Conservation (phyloP, 345 rosid species). For the Gossypium ekmanianum region DNA sequence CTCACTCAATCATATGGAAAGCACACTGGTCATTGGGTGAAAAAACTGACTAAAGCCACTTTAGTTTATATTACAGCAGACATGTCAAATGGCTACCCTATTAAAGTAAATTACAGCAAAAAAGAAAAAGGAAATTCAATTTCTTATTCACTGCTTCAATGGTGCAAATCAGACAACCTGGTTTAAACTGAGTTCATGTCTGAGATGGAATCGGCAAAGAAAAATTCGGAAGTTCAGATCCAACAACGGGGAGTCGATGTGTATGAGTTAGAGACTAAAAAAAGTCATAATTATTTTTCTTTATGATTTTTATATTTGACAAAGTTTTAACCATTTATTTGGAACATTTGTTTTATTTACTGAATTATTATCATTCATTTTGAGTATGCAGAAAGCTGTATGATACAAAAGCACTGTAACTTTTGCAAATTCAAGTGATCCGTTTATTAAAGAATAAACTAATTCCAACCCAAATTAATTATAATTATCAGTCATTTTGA, state of each 20-base stretch:
- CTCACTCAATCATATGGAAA: conserved; percentile 69
- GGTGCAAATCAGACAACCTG: not conserved
- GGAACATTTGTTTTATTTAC: not conserved
- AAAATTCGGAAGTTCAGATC: not conserved
- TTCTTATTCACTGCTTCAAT: not conserved
- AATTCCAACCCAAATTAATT: not conserved
- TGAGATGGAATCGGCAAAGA: not conserved
- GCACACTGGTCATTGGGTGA: conserved; percentile 62
- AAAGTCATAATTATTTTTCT: not conserved
- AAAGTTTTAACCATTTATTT: not conserved
- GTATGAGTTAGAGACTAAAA: not conserved
- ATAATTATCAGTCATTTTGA: not conserved
- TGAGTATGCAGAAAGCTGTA: not conserved
- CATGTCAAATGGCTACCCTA: not conserved
- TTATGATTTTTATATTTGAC: not conserved
- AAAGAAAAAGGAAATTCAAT: not conserved
- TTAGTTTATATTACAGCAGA: not conserved
- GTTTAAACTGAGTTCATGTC: not conserved
- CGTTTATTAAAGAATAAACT: not conserved
- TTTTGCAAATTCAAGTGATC: not conserved
- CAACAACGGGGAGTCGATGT: not conserved
- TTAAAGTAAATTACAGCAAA: not conserved
- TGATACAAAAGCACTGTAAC: not conserved
- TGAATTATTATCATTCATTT: not conserved
- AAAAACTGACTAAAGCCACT: conserved; percentile 48